Evolutionary conservation across 257 asterid species (phyloP).

Genomic region (Solanum corneliomulleri): DNA sequence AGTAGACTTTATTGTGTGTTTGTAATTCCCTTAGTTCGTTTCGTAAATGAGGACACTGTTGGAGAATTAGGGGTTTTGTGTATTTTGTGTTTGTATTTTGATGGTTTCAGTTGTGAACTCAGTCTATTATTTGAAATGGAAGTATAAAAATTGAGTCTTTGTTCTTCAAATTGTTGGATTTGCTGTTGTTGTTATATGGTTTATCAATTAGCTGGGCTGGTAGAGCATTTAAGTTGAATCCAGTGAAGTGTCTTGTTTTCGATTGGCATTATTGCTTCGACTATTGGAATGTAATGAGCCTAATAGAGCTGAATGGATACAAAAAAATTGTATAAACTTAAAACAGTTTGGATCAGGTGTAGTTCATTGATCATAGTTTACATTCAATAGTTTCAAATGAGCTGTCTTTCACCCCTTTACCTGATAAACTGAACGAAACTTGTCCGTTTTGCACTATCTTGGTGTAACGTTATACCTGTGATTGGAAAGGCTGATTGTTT

Average conservation of each 20-base stretch:
- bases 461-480: neutral
- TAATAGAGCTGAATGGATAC: neutral
- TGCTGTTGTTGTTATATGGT: neutral
- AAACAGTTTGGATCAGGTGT: neutral
- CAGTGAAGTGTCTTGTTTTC: neutral
- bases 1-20: neutral
- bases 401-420: neutral
- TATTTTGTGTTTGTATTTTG: neutral
- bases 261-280: neutral
- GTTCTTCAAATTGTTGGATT: neutral
- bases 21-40: neutral
- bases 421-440: neutral
- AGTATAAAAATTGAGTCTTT: neutral
- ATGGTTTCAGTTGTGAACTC: neutral
- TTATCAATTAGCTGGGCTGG: neutral
- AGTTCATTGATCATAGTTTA: neutral
- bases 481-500: neutral
- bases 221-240: neutral
- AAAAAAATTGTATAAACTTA: neutral
- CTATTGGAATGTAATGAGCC: neutral
- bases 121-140: neutral
- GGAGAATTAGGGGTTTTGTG: neutral
- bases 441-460: neutral
- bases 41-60: neutral
- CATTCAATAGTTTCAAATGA: neutral